Evolutionary conservation across 257 asterid species (phyloP).

Genomic region (Ophiorrhiza pumila): DNA sequence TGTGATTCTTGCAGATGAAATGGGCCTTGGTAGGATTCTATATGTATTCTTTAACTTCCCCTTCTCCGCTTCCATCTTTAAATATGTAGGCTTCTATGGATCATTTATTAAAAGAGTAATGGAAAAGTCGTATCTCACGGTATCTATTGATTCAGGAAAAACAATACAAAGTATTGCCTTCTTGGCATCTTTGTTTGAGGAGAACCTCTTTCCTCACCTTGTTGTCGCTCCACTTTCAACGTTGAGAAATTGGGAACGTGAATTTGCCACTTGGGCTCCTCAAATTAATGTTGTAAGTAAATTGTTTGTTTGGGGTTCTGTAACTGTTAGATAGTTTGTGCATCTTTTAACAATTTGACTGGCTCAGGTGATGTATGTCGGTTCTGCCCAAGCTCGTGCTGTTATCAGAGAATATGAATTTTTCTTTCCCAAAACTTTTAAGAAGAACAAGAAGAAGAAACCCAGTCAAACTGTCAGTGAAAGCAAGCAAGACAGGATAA

Average conservation of each 20-base stretch:
- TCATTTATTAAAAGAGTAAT: background rate
- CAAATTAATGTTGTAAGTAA: slow-evolving; percentile 96
- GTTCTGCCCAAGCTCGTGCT: slow-evolving; percentile 75
- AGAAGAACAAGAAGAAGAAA: slow-evolving; percentile 91
- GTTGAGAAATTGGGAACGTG: slow-evolving; percentile 99
- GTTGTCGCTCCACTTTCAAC: slow-evolving; percentile 98
- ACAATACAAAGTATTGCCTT: slow-evolving; percentile 98
- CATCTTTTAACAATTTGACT: slow-evolving; percentile 26
- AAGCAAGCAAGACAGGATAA: slow-evolving; percentile 87
- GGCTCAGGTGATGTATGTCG: slow-evolving; percentile 93
- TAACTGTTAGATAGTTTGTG: background rate
- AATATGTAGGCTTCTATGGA: background rate
- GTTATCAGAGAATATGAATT: slow-evolving; percentile 83
- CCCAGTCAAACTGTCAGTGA: slow-evolving; percentile 62
- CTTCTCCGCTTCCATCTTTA: background rate
- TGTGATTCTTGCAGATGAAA: slow-evolving; percentile 98
- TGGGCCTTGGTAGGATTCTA: slow-evolving; percentile 88
- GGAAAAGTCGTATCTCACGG: slow-evolving; percentile 20
- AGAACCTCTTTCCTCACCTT: slow-evolving; percentile 71
- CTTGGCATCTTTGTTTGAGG: slow-evolving; percentile 91
- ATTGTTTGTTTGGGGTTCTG: slow-evolving; percentile 8
- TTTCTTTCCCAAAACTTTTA: slow-evolving; percentile 72
- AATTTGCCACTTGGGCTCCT: slow-evolving; percentile 99
- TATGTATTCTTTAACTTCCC: slow-evolving; percentile 17
- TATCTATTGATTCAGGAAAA: slow-evolving; percentile 60